Evolutionary conservation across 805 yeast genomes (phyloP).

Genomic region (Sugiyamaella qingdaonensis): DNA sequence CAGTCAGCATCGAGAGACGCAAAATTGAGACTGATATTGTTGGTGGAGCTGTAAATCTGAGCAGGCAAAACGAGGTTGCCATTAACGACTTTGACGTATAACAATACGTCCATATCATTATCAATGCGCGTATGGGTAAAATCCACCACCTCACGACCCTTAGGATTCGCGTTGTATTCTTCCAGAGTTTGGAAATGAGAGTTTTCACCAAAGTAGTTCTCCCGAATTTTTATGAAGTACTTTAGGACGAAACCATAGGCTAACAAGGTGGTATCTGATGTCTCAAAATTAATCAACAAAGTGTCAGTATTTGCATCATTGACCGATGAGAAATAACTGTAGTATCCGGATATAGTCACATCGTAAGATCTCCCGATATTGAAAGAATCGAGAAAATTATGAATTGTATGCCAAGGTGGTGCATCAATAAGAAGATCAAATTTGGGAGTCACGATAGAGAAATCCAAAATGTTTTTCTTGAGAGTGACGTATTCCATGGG

Average conservation of each 20-base stretch:
- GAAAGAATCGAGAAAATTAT: slow-evolving; percentile 59
- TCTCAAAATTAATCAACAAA: slow-evolving; percentile 57
- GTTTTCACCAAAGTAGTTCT: slow-evolving; percentile 86
- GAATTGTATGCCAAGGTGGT: slow-evolving; percentile 90
- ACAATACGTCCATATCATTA: slow-evolving; percentile 74
- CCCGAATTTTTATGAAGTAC: slow-evolving; percentile 70
- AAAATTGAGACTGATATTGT: slow-evolving; percentile 60
- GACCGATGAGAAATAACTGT: slow-evolving; percentile 53
- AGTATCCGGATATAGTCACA: slow-evolving; percentile 60
- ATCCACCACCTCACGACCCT: slow-evolving; percentile 10
- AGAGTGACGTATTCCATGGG: slow-evolving; percentile 50
- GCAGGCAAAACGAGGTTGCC: slow-evolving; percentile 75
- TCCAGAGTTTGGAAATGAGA: slow-evolving; percentile 81
- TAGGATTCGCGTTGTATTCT: slow-evolving; percentile 53
- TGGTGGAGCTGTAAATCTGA: slow-evolving; percentile 58
- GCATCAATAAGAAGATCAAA: slow-evolving; percentile 64
- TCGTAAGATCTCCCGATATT: slow-evolving; percentile 65
- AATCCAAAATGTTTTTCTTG: slow-evolving; percentile 47
- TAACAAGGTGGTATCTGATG: slow-evolving; percentile 62
- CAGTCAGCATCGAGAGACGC: slow-evolving; percentile 69
- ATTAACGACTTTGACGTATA: slow-evolving; percentile 62
- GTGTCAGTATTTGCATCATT: slow-evolving; percentile 69
- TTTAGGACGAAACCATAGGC: slow-evolving; percentile 76
- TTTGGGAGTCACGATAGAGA: slow-evolving; percentile 47
- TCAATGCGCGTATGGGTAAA: slow-evolving; percentile 26